Conservation (phyloP, 2,329 filamentous ascomycete species). For the Diaporthe amygdali region DNA sequence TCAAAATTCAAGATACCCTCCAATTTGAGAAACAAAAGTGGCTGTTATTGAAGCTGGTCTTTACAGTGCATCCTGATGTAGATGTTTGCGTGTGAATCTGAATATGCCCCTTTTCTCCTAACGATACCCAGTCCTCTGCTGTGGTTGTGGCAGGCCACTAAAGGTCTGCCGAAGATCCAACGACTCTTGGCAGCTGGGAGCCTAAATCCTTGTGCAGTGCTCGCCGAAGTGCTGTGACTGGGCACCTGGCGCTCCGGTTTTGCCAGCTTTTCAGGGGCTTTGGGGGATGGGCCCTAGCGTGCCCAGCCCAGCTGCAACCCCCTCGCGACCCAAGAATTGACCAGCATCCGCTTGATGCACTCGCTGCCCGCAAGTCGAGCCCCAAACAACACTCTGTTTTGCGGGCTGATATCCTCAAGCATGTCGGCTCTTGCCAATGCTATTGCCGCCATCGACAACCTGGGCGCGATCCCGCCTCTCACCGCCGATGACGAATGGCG, state of each 20-base stretch:
- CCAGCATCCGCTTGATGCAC: not conserved
- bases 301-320: not conserved
- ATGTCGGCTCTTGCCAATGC: constrained; percentile 8
- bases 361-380: not conserved
- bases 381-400: not conserved
- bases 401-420: not conserved
- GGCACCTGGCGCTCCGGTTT: not conserved
- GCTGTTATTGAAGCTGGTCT: not conserved
- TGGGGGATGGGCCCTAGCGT: not conserved
- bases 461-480: not conserved
- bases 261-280: not conserved
- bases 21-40: not conserved
- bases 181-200: not conserved
- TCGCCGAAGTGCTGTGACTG: not conserved
- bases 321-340: not conserved
- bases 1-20: not conserved
- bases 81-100: not conserved
- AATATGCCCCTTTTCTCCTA: not conserved
- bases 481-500: constrained; percentile 10
- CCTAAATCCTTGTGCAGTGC: not conserved
- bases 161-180: not conserved
- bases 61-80: not conserved
- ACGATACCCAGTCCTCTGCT: not conserved
- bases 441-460: not conserved
- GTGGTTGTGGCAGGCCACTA: not conserved